Conservation (phyloP, 1,284 basidiomycete species). For the Xerocomus nothofagi region DNA sequence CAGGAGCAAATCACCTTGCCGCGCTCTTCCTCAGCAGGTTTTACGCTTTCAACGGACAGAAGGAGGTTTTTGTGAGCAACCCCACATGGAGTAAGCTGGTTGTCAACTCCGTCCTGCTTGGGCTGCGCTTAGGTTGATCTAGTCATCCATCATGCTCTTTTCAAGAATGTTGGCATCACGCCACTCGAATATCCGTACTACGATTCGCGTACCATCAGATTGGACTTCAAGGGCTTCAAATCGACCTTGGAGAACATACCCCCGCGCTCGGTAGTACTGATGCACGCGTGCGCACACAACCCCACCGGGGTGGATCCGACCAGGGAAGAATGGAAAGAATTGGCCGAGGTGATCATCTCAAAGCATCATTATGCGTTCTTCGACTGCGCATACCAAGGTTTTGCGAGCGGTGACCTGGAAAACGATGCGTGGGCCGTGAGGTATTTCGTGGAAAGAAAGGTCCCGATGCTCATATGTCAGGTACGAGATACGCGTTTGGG, state of each 20-base stretch:
- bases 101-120: background rate
- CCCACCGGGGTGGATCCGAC: slow-evolving; percentile 97
- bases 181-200: slow-evolving; percentile 89
- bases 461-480: slow-evolving; percentile 87
- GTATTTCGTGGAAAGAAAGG: slow-evolving; percentile 71
- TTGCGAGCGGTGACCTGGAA: slow-evolving; percentile 83
- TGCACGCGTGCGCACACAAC: slow-evolving; percentile 95
- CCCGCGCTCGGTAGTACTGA: slow-evolving; percentile 78
- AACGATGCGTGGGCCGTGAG: slow-evolving; percentile 75
- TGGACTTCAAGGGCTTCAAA: slow-evolving; percentile 81
- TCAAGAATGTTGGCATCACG: slow-evolving; percentile 80
- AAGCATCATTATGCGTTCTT: slow-evolving; percentile 91
- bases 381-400: slow-evolving; percentile 95
- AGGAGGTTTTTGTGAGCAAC: slow-evolving; percentile 69
- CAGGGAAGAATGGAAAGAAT: slow-evolving; percentile 81
- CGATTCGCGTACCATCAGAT: slow-evolving; percentile 84
- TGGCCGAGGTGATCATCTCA: slow-evolving; percentile 73
- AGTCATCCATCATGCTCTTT: slow-evolving; percentile 93
- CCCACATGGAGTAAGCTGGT: slow-evolving; percentile 82
- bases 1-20: slow-evolving; percentile 93
- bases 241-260: slow-evolving; percentile 65
- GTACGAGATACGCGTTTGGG: slow-evolving; percentile 37
- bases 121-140: slow-evolving; percentile 8
- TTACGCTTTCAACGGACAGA: slow-evolving; percentile 71
- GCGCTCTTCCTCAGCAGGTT: slow-evolving; percentile 87